Conservation (phyloP, 768 basidiomycete genomes). For the Phaeotremella skinneri region DNA sequence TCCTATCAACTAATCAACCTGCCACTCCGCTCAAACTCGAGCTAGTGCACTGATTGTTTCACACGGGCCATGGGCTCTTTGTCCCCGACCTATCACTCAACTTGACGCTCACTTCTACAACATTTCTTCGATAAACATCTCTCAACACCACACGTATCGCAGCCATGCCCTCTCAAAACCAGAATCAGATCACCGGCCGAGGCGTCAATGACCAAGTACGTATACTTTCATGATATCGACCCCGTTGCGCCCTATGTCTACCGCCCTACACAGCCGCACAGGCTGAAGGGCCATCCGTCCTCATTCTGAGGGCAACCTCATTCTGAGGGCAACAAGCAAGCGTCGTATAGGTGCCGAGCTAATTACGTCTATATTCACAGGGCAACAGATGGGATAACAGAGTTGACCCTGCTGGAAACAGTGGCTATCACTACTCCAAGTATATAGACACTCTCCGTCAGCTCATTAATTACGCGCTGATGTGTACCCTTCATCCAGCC, state of each 20-base stretch:
- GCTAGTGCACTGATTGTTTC: no score
- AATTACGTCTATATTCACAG: not conserved
- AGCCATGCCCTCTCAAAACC: not conserved
- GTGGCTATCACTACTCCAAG: conserved; percentile 23
- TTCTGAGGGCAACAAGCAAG: not conserved
- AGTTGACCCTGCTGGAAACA: conserved; percentile 6
- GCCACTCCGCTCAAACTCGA: no score
- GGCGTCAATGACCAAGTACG: conserved; percentile 18
- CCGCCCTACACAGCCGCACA: not conserved
- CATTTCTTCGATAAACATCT: not conserved
- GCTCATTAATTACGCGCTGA: not conserved
- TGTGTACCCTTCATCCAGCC: not conserved
- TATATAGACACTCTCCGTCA: not conserved
- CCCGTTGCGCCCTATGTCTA: not conserved
- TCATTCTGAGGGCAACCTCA: not conserved
- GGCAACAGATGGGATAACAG: conserved; percentile 20
- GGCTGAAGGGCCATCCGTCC: not conserved
- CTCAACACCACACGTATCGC: not conserved
- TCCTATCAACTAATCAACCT: no score
- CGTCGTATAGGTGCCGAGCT: not conserved
- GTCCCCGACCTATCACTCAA: no score
- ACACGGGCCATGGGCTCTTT: no score
- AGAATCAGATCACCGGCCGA: conserved; percentile 6
- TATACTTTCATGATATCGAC: not conserved
- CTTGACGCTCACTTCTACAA: not conserved